These are phyloP conservation scores for Stephania cephalantha DNA, from an alignment of 164 flowering plant species.

Conservation along the genomic window DNA sequence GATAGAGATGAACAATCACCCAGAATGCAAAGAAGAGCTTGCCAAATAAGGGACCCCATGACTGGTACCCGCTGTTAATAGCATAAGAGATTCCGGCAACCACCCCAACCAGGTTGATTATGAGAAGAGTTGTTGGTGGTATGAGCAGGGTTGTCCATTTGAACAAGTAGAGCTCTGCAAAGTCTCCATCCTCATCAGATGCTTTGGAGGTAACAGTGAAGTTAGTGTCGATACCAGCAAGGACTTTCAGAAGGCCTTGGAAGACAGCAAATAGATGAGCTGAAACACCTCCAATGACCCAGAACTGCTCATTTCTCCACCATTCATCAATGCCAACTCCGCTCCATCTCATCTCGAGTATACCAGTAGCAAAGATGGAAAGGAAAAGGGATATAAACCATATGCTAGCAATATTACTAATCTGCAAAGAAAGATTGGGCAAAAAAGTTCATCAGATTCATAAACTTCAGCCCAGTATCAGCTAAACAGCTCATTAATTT, in stretches of 20 bases:
- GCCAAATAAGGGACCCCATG: conserved; percentile 15
- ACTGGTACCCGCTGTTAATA: conserved; percentile 12
- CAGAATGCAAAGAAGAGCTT: conserved; percentile 15
- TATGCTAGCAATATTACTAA: conserved; percentile 17
- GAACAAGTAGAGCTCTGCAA: conserved; percentile 14
- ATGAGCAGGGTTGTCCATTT: conserved; percentile 17
- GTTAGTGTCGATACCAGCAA: conserved; percentile 17
- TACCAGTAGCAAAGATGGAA: conserved; percentile 18
- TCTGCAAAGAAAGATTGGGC: conserved; percentile 6
- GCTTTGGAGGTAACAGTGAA: conserved; percentile 16
- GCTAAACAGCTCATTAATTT: not conserved
- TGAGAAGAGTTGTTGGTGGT: conserved; percentile 15
- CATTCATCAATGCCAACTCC: conserved; percentile 15
- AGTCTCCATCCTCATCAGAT: conserved; percentile 16
- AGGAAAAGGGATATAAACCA: conserved; percentile 16
- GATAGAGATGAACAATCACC: conserved; percentile 17
- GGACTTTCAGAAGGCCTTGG: conserved; percentile 18
- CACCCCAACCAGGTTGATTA: conserved; percentile 10
- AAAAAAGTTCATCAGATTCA: not conserved
- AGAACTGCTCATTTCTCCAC: conserved; percentile 17
- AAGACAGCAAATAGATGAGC: conserved; percentile 17
- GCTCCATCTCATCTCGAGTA: conserved; percentile 17
- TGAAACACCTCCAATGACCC: conserved; percentile 20
- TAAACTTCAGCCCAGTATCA: not conserved
- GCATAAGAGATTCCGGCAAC: conserved; percentile 16